These are phyloP conservation scores for Claviceps capensis DNA, from an alignment of 2,329 filamentous ascomycete genomes.

Conservation along the genomic window DNA sequence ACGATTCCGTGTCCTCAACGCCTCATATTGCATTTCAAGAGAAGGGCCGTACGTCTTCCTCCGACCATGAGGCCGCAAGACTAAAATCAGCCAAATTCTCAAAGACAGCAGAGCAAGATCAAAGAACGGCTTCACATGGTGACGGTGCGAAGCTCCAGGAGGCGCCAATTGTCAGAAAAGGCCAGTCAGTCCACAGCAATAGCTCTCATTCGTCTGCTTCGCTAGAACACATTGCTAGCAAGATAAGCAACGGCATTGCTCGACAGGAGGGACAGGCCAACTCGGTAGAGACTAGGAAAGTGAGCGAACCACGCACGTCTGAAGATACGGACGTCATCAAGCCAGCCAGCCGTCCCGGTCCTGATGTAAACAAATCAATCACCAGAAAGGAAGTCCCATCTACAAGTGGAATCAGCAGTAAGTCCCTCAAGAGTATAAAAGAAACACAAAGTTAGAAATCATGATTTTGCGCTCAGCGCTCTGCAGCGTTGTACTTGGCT, in stretches of 20 bases:
- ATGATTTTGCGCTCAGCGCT: not conserved
- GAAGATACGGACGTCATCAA: conserved; percentile 39
- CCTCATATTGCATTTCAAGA: conserved; percentile 92
- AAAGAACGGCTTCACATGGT: conserved; percentile 14
- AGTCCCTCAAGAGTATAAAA: conserved; percentile 9
- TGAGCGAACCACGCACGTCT: conserved; percentile 37
- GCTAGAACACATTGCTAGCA: conserved; percentile 21
- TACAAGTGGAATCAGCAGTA: conserved; percentile 26
- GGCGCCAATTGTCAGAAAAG: conserved; percentile 52
- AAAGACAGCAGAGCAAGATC: conserved; percentile 21
- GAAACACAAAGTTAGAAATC: not conserved
- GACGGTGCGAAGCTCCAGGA: conserved; percentile 67
- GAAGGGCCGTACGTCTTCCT: conserved; percentile 49
- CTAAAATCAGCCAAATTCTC: conserved; percentile 36
- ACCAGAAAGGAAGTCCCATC: conserved; percentile 50
- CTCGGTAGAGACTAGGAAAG: conserved; percentile 18
- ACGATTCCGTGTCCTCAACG: conserved; percentile 43
- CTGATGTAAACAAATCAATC: conserved; percentile 35
- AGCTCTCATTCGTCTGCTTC: conserved; percentile 28
- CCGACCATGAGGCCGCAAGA: conserved; percentile 42
- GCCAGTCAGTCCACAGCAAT: conserved; percentile 25
- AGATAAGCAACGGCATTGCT: conserved; percentile 20
- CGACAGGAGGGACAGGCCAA: conserved; percentile 13
- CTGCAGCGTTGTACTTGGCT: not conserved
- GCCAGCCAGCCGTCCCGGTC: conserved; percentile 22